phyloP scores from a whole-genome alignment of 2,329 filamentous ascomycete species.

The Ascochyta pisi region DNA sequence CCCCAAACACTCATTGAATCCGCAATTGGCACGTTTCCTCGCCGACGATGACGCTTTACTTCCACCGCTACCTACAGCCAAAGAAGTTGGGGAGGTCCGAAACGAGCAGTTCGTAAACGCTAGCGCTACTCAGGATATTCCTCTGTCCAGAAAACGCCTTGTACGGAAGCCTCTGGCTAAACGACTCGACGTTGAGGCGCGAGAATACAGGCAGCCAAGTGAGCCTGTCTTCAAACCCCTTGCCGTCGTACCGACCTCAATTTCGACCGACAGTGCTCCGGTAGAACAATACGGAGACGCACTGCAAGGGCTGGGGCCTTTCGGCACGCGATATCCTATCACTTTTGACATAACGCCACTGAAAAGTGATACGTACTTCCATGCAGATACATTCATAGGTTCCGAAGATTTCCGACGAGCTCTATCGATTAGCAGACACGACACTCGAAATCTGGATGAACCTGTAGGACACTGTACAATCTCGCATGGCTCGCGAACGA shows the following conservation, averaged over 20 bases:
- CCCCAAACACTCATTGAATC: conserved; percentile 29
- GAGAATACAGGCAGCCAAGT: conserved; percentile 55
- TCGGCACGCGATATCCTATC: conserved; percentile 58
- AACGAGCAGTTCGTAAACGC: background rate
- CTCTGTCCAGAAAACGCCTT: conserved; percentile 30
- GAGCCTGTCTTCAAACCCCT: conserved; percentile 36
- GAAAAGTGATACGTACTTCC: conserved; percentile 61
- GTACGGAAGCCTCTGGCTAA: conserved; percentile 51
- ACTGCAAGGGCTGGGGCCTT: conserved; percentile 56
- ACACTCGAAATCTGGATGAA: conserved; percentile 53
- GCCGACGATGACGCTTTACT: conserved; percentile 37
- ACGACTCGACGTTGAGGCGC: conserved; percentile 55
- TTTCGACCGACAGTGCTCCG: background rate
- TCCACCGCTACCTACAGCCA: conserved; percentile 27
- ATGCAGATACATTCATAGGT: conserved; percentile 63
- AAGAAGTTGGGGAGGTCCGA: conserved; percentile 24
- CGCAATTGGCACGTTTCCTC: conserved; percentile 43
- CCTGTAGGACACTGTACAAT: conserved; percentile 50
- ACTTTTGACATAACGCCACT: conserved; percentile 62
- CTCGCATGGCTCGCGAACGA: conserved; percentile 38
- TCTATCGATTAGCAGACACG: conserved; percentile 34
- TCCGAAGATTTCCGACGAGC: conserved; percentile 61
- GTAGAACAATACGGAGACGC: background rate
- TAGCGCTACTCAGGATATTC: background rate
- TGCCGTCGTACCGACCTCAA: background rate